A percentile compares a stretch with the other conserved stretches of the same genome.
Evolutionary conservation across 1,284 basidiomycete genomes (phyloP).

Genomic region (Rhodotorula sp.): DNA sequence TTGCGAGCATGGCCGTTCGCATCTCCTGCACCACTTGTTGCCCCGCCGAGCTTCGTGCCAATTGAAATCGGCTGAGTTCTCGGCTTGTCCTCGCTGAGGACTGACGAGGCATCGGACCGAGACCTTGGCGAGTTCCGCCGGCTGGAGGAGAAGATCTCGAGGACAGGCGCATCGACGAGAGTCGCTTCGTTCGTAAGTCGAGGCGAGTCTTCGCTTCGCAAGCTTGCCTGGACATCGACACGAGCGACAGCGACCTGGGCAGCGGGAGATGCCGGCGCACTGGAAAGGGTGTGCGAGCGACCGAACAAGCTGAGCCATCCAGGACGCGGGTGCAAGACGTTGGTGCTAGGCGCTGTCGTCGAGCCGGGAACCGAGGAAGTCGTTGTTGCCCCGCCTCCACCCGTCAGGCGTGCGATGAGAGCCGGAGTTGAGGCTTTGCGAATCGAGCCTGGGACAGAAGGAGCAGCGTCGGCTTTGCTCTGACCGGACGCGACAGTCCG

Average conservation of each 20-base stretch:
- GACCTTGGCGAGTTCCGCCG: background rate
- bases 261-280: background rate
- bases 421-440: conserved; percentile 35
- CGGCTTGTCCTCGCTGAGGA: background rate
- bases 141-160: conserved; percentile 8
- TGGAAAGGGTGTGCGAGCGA: background rate
- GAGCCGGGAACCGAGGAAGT: background rate
- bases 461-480: background rate
- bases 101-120: background rate
- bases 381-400: background rate
- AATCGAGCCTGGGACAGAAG: background rate
- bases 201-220: conserved; percentile 15
- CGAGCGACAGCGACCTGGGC: conserved; percentile 33
- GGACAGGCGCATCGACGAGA: background rate
- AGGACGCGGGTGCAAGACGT: conserved; percentile 3
- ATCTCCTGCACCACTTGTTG: background rate
- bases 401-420: conserved; percentile 35
- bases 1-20: too few species aligned
- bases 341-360: background rate
- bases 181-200: background rate
- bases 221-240: conserved; percentile 32
- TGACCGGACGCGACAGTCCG: conserved; percentile 10
- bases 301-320: conserved; percentile 36
- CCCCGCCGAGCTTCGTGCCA: conserved; percentile 6
- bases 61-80: conserved; percentile 37